A percentile compares a stretch with the other conserved stretches of the same genome.
phyloP scores from a whole-genome alignment of 2,329 filamentous ascomycete genomes.

The Aspergillus tamarii region DNA sequence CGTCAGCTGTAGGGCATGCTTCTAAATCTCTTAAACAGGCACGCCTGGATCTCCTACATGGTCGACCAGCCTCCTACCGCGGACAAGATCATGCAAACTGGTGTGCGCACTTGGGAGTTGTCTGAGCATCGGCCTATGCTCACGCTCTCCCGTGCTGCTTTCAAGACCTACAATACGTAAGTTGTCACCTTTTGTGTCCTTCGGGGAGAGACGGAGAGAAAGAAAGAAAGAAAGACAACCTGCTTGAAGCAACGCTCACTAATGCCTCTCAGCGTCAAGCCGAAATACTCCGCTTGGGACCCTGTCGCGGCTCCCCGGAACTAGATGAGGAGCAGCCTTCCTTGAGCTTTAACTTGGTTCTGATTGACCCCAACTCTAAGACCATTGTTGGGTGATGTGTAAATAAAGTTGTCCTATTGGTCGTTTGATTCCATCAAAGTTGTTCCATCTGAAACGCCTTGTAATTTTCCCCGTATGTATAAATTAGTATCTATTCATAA shows the following conservation, averaged over 20 bases:
- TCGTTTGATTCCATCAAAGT: slow-evolving; percentile 26
- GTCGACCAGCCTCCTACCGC: slow-evolving; percentile 82
- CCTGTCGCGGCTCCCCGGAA: slow-evolving; percentile 39
- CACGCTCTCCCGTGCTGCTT: slow-evolving; percentile 77
- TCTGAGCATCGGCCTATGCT: slow-evolving; percentile 72
- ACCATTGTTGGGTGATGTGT: slow-evolving; percentile 30
- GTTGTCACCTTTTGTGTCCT: slow-evolving; percentile 45
- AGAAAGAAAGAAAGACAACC: not conserved
- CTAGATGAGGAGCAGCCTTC: slow-evolving; percentile 5
- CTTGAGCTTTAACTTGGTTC: slow-evolving; percentile 4
- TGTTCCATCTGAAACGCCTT: slow-evolving; percentile 15
- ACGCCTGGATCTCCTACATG: slow-evolving; percentile 94
- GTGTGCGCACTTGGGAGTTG: slow-evolving; percentile 75
- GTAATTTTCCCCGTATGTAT: slow-evolving; percentile 8
- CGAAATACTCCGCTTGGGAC: slow-evolving; percentile 40
- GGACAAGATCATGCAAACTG: slow-evolving; percentile 71
- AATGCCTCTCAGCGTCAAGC: slow-evolving; percentile 29
- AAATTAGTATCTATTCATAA: slow-evolving; percentile 17
- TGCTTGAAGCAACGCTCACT: not conserved
- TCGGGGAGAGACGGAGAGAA: not conserved
- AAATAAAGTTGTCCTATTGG: slow-evolving; percentile 40
- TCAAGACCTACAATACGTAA: slow-evolving; percentile 93
- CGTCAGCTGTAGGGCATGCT: not conserved
- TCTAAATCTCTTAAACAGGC: slow-evolving; percentile 55
- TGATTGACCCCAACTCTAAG: not conserved